Base-by-base conservation (phyloP, 306 rosid species). In the Inga leiocalycina region DNA sequence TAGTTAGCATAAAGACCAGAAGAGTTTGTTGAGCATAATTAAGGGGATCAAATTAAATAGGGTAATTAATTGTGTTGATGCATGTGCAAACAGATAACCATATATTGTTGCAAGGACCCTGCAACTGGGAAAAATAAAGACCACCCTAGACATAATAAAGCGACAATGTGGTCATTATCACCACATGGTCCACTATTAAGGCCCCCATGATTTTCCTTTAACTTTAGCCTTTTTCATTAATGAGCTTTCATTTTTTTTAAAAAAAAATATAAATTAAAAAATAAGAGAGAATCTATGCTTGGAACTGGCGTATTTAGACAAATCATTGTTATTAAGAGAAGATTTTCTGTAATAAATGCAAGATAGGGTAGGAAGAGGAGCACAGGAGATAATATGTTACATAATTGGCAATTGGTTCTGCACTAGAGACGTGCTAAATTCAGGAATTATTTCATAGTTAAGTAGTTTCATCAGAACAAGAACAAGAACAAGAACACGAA, bases 101-200 rank as follows among this genome's bases (percentile, higher is more conserved):
- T 39, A 39, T 39, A 39, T 41, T n/a, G 30, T 27, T 24, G 30
- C 27, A 71, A 70, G 62, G 48, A 46, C 43, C 74, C 0, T 12
- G 71, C 76, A 76, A 72, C 70, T 77, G 72, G 73, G 73, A 82
- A 85, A 83, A 77, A 83, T 48, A 85, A 51, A 83, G 43, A 77
- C 24, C 67, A 65, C 54, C 44, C 52, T 14, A 54, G 30, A 39
- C 59, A 70, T 39, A 68, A 27, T 77, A 76, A 83, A 87, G 82
- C 83, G 83, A 82, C 85, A 82, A 74, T 86, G 78, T 5, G 66
- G 77, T 82, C 87, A 77, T 82, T 76, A 84, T 82, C 85, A 86
- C 77, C 84, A 77, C 88, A 83, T 79, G 92, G 90, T 82, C 81
- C 79, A 69, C 82, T 83, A 70, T 82, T 71, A 80, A 82, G 79